Percentiles rank a stretch among this genome's conserved stretches.
These are phyloP conservation scores for Citrus cavaleriei DNA, from an alignment of 345 rosid species.

Conservation along the genomic window DNA sequence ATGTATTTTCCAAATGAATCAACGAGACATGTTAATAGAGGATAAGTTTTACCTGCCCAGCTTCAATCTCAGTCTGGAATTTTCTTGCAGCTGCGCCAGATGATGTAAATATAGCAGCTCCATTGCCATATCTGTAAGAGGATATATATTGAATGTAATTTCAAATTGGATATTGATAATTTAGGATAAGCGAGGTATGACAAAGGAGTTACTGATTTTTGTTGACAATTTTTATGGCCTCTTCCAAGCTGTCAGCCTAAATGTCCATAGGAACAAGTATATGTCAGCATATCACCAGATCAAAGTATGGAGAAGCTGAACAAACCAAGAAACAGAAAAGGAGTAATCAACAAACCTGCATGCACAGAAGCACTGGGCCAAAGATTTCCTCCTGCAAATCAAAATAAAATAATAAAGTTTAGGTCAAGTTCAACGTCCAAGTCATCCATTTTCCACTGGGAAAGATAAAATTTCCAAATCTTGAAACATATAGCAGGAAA, in stretches of 20 bases:
- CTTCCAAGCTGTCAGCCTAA: constrained; percentile 89
- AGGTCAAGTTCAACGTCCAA: neutral
- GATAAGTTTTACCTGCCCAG: constrained; percentile 71
- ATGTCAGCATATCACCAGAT: constrained; percentile 5
- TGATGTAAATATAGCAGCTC: constrained; percentile 86
- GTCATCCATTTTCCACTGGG: neutral
- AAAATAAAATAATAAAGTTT: constrained; percentile 3
- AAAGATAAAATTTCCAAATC: neutral
- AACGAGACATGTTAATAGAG: neutral
- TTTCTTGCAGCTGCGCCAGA: constrained; percentile 95
- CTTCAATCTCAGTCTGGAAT: constrained; percentile 91
- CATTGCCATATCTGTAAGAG: constrained; percentile 77
- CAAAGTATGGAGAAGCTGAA: neutral
- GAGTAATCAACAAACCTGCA: constrained; percentile 54
- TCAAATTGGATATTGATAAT: neutral
- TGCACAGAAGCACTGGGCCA: constrained; percentile 96
- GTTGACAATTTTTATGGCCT: constrained; percentile 77
- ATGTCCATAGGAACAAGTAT: constrained; percentile 1
- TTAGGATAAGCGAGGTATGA: neutral
- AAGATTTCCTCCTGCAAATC: constrained; percentile 90
- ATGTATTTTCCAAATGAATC: neutral
- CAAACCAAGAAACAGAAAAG: constrained; percentile 5
- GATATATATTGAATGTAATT: neutral
- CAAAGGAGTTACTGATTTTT: constrained; percentile 56
- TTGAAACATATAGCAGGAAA: neutral